phyloP scores from a whole-genome alignment of 768 basidiomycete genomes.

The Phaeotremella skinneri region DNA sequence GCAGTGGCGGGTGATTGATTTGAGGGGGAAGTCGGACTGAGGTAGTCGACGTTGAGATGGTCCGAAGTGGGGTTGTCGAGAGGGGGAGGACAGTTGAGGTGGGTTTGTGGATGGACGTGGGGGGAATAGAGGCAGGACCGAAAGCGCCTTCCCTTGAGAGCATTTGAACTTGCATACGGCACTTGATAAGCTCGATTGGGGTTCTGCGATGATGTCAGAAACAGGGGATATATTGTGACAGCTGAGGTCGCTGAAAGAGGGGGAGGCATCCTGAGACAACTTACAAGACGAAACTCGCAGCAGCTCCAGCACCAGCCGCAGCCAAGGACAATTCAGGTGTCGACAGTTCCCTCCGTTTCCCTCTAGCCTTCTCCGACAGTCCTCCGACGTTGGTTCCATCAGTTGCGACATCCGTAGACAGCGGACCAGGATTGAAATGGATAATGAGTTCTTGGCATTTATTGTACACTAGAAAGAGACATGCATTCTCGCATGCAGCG shows the following conservation, averaged over 20 bases:
- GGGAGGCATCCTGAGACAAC: conserved; percentile 45
- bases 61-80: conserved; percentile 10
- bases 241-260: not conserved
- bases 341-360: conserved; percentile 40
- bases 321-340: conserved; percentile 68
- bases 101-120: conserved; percentile 11
- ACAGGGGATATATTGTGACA: too few species aligned
- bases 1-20: conserved; percentile 55
- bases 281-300: conserved; percentile 82
- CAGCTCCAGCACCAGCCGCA: conserved; percentile 79
- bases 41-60: conserved; percentile 17
- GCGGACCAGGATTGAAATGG: conserved; percentile 17
- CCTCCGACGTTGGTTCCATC: conserved; percentile 2
- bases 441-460: conserved; percentile 57
- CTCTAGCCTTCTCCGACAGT: conserved; percentile 34
- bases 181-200: conserved; percentile 91
- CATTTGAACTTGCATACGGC: conserved; percentile 97
- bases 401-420: not conserved
- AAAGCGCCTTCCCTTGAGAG: conserved; percentile 55
- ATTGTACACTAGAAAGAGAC: conserved; percentile 80
- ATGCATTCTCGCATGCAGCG: conserved; percentile 88
- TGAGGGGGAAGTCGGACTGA: conserved; percentile 15
- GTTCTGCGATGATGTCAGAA: conserved; percentile 65
- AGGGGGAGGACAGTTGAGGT: conserved; percentile 23
- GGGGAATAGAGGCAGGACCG: conserved; percentile 6